Base-by-base conservation (phyloP, 176 grass and related monocot species). In the Luzula sylvatica region DNA sequence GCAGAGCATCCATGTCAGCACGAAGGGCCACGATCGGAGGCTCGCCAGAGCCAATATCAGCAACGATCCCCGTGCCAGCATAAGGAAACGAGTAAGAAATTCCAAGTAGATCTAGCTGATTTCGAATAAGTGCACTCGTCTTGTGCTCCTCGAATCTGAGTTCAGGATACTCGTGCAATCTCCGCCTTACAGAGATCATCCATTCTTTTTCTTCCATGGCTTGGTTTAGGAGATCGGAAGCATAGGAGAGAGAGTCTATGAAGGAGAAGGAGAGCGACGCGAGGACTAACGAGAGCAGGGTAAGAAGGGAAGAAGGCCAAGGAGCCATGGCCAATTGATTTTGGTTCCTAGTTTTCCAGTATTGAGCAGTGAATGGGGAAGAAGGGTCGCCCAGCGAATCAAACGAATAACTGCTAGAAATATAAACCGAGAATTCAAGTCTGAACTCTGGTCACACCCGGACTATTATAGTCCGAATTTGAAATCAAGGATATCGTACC, bases 1-100 rank as follows among this genome's bases (percentile, higher is more conserved):
- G 90, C 12, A 96, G 81, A 8, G 90, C 90, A 44, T 96, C 90
- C 81, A 96, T 96, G 61, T 96, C 90, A 27, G 90, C 84, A 20
- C 90, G 90, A 41, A 96, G 78, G 15, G 90, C 84, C 38, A 96
- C 64, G 65, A 96, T 27, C 0, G 90, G 90, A n/a, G 67, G 15
- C 9, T 35, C 30, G 30, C 84, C 84, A n/a, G 81, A 89, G 39
- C 90, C 90, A 0, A 96, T 69, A 4, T 86, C 81, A 5, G 84
- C 77, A 22, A 89, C 67, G 12, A 89, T 61, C 21, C 90, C 84
- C 24, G 90, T 96, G 8, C 68, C 56, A 3, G 74, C 84, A 32
- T 60, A 53, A 25, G 83, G 80, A 21, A 74, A 42, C n/a, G 54
- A 83, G 16, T 56, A 38, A 50, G 54, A 20, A 20, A 96, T 40